Evolutionary conservation across 140 eudicot genomes (phyloP).

Genomic region (Flaveria floridana): DNA sequence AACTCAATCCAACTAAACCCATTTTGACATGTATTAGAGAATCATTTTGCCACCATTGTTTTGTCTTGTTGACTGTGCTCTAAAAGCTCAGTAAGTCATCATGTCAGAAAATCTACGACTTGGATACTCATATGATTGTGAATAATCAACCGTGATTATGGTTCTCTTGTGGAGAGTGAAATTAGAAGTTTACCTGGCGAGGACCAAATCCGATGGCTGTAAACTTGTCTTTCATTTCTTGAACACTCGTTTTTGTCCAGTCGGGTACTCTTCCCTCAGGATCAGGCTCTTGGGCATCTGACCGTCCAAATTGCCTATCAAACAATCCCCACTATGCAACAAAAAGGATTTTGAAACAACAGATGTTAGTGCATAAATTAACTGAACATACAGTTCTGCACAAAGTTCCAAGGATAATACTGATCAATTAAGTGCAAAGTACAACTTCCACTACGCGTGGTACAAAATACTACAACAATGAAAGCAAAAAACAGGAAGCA

Average conservation of each 20-base stretch:
- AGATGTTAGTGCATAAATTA: background rate
- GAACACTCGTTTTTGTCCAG: conserved; percentile 78
- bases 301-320: conserved; percentile 76
- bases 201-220: conserved; percentile 77
- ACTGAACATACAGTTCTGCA: background rate
- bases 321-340: conserved; percentile 76
- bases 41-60: background rate
- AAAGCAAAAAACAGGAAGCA: background rate
- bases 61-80: background rate
- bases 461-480: background rate
- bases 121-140: no score
- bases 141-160: no score
- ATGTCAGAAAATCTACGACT: background rate
- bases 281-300: conserved; percentile 80
- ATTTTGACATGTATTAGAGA: background rate
- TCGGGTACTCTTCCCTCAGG: conserved; percentile 96
- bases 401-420: background rate
- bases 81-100: background rate
- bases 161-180: conserved; percentile 5
- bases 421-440: background rate
- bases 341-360: background rate
- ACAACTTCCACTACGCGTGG: background rate
- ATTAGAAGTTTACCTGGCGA: conserved; percentile 61
- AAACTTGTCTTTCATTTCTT: conserved; percentile 88
- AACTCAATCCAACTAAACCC: background rate